Base-by-base conservation (phyloP, 495 filamentous ascomycete species). In the Hypoxylon rickii region DNA sequence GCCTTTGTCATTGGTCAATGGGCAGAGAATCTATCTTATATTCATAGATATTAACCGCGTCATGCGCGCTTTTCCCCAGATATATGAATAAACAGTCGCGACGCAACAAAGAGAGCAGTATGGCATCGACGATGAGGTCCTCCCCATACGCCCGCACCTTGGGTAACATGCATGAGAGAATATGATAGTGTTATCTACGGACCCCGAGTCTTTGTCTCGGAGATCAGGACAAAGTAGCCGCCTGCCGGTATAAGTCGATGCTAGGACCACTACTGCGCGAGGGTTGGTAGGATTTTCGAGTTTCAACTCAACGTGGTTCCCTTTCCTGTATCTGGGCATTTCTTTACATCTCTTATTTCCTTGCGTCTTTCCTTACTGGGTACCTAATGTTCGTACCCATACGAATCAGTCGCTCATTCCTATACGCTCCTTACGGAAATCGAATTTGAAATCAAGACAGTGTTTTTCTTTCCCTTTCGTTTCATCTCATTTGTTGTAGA, bases 1-100 rank as follows among this genome's bases (percentile, higher is more conserved):
- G n/a, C n/a, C 57, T 61, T 61, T 61, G 46, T 55, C 34, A 15
- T 21, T 36, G n/a, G 15, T 32, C 44, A 44, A 47, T 38, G 41
- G 45, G 26, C 12, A 24, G 32, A 31, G 20, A 12, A 11, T 37
- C 26, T n/a, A n/a, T n/a, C n/a, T n/a, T n/a, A n/a, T n/a, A 22
- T n/a, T n/a, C 24, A 16, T 45, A 31, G 36, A 37, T 18, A 16
- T 51, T 26, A 46, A 22, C 10, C 15, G 19, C 13, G 26, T 44
- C 58, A 51, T 40, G 45, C 13, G 44, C 8, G 7, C 15, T 1
- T 19, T 17, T 24, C 10, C 22, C 21, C 12, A 20, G 39, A 7
- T 7, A n/a, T 2, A n/a, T 55, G 41, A 31, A 55, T 33, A 15
- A 40, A 37, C 34, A 12, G 17, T 3, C 1, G 7, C 7, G 1